These are phyloP conservation scores for Yarrowia alimentaria DNA, from an alignment of 805 yeast genomes.

Conservation along the genomic window DNA sequence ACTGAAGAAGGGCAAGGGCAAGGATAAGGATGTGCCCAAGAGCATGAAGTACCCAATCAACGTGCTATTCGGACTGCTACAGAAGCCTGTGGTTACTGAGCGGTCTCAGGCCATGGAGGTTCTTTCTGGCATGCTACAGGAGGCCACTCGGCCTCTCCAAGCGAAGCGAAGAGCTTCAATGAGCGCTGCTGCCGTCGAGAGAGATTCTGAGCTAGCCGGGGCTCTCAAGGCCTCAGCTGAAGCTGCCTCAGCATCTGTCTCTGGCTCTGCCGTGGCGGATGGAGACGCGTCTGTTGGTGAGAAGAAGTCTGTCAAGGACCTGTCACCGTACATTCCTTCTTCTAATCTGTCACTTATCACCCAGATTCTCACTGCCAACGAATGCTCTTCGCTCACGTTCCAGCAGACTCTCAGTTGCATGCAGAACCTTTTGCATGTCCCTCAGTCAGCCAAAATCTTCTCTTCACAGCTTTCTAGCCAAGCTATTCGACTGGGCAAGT, in stretches of 20 bases:
- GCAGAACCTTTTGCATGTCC: slow-evolving; percentile 66
- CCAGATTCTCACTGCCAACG: slow-evolving; percentile 69
- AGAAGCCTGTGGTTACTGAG: slow-evolving; percentile 61
- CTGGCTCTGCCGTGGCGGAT: slow-evolving; percentile 8
- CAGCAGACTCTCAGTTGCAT: slow-evolving; percentile 78
- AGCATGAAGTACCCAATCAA: slow-evolving; percentile 64
- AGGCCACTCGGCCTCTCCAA: slow-evolving; percentile 70
- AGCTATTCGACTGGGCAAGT: slow-evolving; percentile 59
- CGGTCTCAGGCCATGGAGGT: slow-evolving; percentile 76
- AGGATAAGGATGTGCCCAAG: slow-evolving; percentile 37
- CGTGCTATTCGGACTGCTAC: slow-evolving; percentile 59
- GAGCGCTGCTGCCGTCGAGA: slow-evolving; percentile 45
- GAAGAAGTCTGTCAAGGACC: slow-evolving; percentile 21
- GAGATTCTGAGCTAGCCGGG: too few relatives aligned
- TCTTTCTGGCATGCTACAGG: slow-evolving; percentile 69
- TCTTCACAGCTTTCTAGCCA: slow-evolving; percentile 63
- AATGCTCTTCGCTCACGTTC: slow-evolving; percentile 80
- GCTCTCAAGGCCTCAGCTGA: slow-evolving; percentile 1
- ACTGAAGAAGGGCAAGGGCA: too few relatives aligned
- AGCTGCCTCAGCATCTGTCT: neutral
- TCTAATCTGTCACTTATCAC: slow-evolving; percentile 61
- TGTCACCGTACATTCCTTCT: slow-evolving; percentile 62
- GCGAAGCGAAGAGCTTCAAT: slow-evolving; percentile 43
- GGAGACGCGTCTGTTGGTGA: slow-evolving; percentile 13
- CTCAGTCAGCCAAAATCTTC: slow-evolving; percentile 61